These are phyloP conservation scores for Aspergillus hancockii DNA, from an alignment of 495 filamentous ascomycete genomes.

Conservation along the genomic window DNA sequence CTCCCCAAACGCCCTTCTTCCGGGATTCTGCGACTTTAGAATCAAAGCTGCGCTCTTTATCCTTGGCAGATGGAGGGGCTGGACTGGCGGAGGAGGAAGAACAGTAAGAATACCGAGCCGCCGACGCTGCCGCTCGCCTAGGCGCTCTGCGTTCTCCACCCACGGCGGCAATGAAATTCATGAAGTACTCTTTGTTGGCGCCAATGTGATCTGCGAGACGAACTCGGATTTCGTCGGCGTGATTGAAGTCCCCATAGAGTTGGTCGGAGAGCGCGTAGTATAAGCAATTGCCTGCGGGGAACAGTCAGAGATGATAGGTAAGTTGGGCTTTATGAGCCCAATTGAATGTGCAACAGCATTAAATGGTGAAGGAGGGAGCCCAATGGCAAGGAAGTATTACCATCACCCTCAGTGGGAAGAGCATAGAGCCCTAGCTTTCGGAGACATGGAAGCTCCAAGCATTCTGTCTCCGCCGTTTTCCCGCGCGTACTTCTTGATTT, in stretches of 20 bases:
- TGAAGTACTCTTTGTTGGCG: constrained; percentile 61
- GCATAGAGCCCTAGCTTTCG: constrained; percentile 42
- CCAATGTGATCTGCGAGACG: constrained; percentile 64
- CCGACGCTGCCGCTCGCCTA: constrained; percentile 54
- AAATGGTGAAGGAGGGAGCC: neutral
- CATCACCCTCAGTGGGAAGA: constrained; percentile 47
- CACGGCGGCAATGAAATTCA: constrained; percentile 62
- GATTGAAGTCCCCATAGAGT: constrained; percentile 63
- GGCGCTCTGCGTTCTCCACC: constrained; percentile 65
- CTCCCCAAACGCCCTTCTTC: constrained; percentile 65
- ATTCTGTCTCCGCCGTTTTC: constrained; percentile 28
- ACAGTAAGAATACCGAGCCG: constrained; percentile 37
- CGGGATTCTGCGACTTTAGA: constrained; percentile 62
- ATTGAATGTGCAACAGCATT: neutral
- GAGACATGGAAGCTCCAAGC: constrained; percentile 41
- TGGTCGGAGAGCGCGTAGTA: constrained; percentile 80
- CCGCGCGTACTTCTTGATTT: constrained; percentile 19
- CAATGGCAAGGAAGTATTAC: constrained; percentile 27
- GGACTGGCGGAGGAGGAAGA: constrained; percentile 36
- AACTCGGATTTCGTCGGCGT: constrained; percentile 59
- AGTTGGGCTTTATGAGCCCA: neutral
- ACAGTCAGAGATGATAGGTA: constrained; percentile 26
- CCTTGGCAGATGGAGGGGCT: constrained; percentile 45
- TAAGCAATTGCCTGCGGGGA: constrained; percentile 65
- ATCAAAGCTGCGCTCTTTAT: constrained; percentile 65